Evolutionary conservation across 257 asterid genomes (phyloP), one percentile per base, ranked within the genome.

Genomic region (Lycium ferocissimum): DNA sequence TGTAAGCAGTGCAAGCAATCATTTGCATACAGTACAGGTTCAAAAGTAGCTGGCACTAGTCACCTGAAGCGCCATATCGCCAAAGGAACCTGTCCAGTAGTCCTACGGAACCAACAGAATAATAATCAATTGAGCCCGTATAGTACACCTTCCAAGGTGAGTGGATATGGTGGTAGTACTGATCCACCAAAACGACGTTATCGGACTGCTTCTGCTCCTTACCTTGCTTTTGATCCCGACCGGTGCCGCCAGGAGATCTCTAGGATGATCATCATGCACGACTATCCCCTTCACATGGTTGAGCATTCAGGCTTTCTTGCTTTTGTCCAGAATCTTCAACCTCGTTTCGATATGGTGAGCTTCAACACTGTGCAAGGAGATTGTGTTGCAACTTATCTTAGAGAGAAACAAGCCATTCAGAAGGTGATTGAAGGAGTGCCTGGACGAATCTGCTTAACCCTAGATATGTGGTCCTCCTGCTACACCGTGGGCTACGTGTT

Each of bases 1-100:
- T 97, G 99, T 85, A 97, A 94, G 84, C 97, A 95, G 65, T 97
- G 99, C 96, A 97, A 95, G 88, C 99, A 97, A 89, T 97, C 99
- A 1, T 97, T 95, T 70, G 99, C 99, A 17, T 97, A 97, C 91
- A 95, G 99, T 87, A 95, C 97, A 0, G 99, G 99, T 5, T 83
- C 97, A 2, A 97, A 97, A 85, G 99, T 97, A 45, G 99, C 99
- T 12, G 99, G 99, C 38, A 95, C 99, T 0, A 97, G 99, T 81
- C 99, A 97, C 85, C 99, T 97, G 88, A 97, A 93, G 87, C 99
- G 99, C 22, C 99, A 97, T 89, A 94, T 97, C 37, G 98, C 94
- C 2, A 97, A 94, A 88, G 99, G 99, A 69, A 84, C 94, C 54
- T 97, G 99, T 86, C 99, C 97, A 0, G 94, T 93, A 1, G 92